Conservation (phyloP, 2,329 filamentous ascomycete genomes). For the Periconia macrospinosa region DNA sequence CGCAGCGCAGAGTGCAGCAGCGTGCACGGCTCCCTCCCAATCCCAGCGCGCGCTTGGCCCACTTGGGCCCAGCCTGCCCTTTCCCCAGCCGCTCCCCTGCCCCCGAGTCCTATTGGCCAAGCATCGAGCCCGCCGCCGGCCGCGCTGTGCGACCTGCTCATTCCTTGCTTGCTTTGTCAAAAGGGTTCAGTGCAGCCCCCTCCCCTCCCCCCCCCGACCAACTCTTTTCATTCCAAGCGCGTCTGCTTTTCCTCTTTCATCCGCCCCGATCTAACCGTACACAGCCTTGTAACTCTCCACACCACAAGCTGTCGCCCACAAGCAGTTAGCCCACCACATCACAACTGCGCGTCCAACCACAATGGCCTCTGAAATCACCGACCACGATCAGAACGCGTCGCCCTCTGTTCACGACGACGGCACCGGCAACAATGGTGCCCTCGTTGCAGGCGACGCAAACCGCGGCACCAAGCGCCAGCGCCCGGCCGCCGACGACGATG, state of each 20-base stretch:
- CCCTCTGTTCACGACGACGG: conserved; percentile 55
- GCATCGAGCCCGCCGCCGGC: conserved; percentile 13
- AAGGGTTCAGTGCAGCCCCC: conserved; percentile 32
- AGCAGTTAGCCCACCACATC: conserved; percentile 44
- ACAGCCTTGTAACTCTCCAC: conserved; percentile 32
- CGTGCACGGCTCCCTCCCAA: too few relatives aligned
- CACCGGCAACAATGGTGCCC: conserved; percentile 61
- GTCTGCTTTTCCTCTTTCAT: conserved; percentile 42
- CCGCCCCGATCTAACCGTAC: conserved; percentile 33
- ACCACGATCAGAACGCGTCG: conserved; percentile 55
- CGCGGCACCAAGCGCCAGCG: conserved; percentile 90
- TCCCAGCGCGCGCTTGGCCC: too few relatives aligned
- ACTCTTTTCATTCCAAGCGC: conserved; percentile 40
- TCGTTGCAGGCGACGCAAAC: conserved; percentile 62
- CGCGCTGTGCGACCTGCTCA: conserved; percentile 31
- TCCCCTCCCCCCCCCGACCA: conserved; percentile 37
- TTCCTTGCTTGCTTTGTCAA: conserved; percentile 42
- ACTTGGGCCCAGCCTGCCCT: neutral
- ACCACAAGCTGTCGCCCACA: conserved; percentile 33
- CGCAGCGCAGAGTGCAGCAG: too few relatives aligned
- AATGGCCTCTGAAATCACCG: conserved; percentile 53
- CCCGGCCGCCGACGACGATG: conserved; percentile 83
- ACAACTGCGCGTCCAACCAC: conserved; percentile 30
- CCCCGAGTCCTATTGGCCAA: conserved; percentile 14
- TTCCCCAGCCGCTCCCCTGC: conserved; percentile 21